These are phyloP conservation scores for Colletotrichum liaoningense DNA, from an alignment of 2,329 filamentous ascomycete species.

Conservation along the genomic window DNA sequence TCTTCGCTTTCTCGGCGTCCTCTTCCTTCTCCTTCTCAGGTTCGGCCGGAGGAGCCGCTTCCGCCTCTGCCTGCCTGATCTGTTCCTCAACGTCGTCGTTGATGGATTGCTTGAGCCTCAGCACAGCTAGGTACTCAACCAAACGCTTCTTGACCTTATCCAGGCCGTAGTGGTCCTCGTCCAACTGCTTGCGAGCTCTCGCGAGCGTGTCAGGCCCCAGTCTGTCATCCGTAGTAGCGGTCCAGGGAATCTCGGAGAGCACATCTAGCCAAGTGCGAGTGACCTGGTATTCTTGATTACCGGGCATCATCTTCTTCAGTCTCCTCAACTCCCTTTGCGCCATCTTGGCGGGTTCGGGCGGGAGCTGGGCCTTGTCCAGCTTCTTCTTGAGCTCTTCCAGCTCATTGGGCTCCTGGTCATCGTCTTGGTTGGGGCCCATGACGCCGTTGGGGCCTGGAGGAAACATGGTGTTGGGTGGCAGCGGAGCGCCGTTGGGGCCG, in stretches of 20 bases:
- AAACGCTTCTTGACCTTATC: constrained; percentile 98
- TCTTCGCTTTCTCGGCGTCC: constrained; percentile 45
- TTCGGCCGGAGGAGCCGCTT: constrained; percentile 49
- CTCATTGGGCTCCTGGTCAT: constrained; percentile 88
- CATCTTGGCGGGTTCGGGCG: constrained; percentile 88
- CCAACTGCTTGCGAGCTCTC: constrained; percentile 87
- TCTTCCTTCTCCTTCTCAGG: constrained; percentile 40
- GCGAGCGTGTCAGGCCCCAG: constrained; percentile 84
- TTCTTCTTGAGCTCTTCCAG: constrained; percentile 92
- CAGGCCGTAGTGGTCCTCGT: constrained; percentile 95
- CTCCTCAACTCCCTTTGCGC: constrained; percentile 89
- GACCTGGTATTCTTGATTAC: constrained; percentile 95
- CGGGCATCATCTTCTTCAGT: constrained; percentile 94
- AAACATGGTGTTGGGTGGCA: constrained; percentile 36
- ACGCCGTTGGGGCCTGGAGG: constrained; percentile 40
- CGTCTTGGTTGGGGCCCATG: constrained; percentile 61
- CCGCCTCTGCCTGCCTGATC: constrained; percentile 75
- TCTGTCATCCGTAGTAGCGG: constrained; percentile 83
- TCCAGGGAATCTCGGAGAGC: constrained; percentile 93
- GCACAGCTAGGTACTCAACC: constrained; percentile 94
- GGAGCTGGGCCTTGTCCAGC: constrained; percentile 83
- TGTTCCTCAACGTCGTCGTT: constrained; percentile 86
- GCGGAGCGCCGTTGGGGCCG: constrained; percentile 32
- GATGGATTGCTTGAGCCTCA: constrained; percentile 91
- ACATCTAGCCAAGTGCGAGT: constrained; percentile 95